Evolutionary conservation across 2,329 filamentous ascomycete species (phyloP), one percentile per base, ranked within the genome.

Genomic region (Penicillium hesseltinei): DNA sequence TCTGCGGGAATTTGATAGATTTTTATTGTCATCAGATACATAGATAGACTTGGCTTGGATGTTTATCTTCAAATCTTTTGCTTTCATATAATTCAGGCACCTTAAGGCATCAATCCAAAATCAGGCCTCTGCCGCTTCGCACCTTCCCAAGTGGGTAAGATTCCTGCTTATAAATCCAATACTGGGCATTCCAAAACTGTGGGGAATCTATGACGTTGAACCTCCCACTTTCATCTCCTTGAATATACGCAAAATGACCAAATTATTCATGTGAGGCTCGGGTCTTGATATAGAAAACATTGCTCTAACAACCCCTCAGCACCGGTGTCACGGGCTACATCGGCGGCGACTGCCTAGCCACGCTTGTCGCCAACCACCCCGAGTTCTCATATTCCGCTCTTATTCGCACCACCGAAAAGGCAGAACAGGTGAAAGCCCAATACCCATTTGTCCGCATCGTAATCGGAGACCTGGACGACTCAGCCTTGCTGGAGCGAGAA

Each of bases 391-490:
- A 73, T 57, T 70, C 72, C 1, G 69, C 66, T 10, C 65, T 78
- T 2, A 69, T 79, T 19, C 75, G 77, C 46, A 73, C 70, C 35
- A 64, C 66, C 8, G 69, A 73, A 17, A 75, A 76, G 54, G 75
- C 73, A 42, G 63, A 69, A 27, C 64, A 72, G 33, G 66, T 77
- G 9, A 70, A 68, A 6, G 62, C 64, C 21, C 59, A 66, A 25
- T 84, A 79, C 57, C 73, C 82, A 3, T 77, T 74, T 6, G 69
- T 81, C 50, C 74, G 74, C 15, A 73, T 84, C n/a, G 79, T 84
- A 1, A 79, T 82, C 55, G 82, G 83, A 27, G 75, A 77, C 47
- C 73, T 82, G 3, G 78, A 83, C 43, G 74, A 75, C 56, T 66
- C 69, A 2, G 69, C 75, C 0, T 53, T 82, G 4, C 61, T 84